Evolutionary conservation across 2,329 filamentous ascomycete genomes (phyloP).

Genomic region (Fusarium humuli): DNA sequence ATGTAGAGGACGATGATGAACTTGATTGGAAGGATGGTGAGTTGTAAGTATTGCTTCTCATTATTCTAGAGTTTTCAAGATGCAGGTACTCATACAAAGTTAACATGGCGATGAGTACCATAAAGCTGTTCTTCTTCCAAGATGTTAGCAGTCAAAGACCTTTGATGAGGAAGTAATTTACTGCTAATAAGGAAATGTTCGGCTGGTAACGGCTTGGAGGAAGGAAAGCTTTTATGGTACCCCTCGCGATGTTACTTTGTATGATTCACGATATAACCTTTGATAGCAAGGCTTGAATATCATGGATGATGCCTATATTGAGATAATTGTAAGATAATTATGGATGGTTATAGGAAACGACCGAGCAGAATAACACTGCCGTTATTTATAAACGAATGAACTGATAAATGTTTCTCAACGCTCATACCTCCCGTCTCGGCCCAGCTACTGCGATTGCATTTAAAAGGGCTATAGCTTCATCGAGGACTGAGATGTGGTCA

Average conservation of each 20-base stretch:
- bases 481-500: neutral
- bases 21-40: conserved; percentile 23
- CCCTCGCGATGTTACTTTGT: accelerated
- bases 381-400: neutral
- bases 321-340: neutral
- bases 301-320: neutral
- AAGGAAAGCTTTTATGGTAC: neutral
- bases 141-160: neutral
- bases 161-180: neutral
- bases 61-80: neutral
- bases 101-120: neutral
- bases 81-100: neutral
- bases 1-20: conserved; percentile 31
- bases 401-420: too few species aligned
- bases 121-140: neutral
- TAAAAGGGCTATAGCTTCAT: neutral
- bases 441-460: neutral
- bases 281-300: accelerated
- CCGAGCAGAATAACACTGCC: accelerated
- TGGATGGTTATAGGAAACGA: neutral
- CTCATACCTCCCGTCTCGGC: too few species aligned
- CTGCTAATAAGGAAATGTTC: neutral
- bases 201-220: neutral
- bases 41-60: neutral
- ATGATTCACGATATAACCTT: neutral